Evolutionary conservation across 1,139 yeast genomes (phyloP), one percentile per base, ranked within the genome.

Genomic region (Pichia sorboxylosa): DNA sequence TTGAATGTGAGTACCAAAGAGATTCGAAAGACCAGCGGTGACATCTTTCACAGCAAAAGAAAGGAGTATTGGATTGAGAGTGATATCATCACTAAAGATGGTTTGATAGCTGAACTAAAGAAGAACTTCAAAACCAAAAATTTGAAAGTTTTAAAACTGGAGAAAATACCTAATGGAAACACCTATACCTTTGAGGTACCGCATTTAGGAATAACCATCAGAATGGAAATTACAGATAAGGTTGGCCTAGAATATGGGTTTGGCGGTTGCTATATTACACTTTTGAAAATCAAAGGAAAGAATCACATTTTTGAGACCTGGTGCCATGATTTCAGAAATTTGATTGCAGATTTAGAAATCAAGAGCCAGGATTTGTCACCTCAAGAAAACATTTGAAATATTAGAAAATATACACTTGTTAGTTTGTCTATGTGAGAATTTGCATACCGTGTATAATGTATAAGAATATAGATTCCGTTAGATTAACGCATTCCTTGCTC

Each of bases 201-300:
- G 7, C 28, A 34, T 18, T 18, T 28, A 16, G 28, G 26, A 5
- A 26, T 32, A 6, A 22, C 17, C 8, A 25, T 42, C 10, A 21
- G 28, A 13, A 21, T 46, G 13, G 51, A 48, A 20, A 29, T 42
- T 5, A 44, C 45, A 20, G 49, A 46, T 20, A 48, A 46, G 21
- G 43, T 49, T 15, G 55, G 54, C 2, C 31, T 36, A 11, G 53
- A 49, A 25, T 49, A 35, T 35, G 57, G 55, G n/a, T 52, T 52
- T 31, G 46, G 51, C 6, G 56, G 56, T 2, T 50, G 55, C 30
- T 46, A 44, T 24, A 33, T 50, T 4, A 47, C 43, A 16, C 25
- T 52, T 16, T 22, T 32, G 6, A 49, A 44, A 30, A 13, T 41
- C 3, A 27, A 29, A 9, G 50, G 48, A 2, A 24, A 18, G 6